phyloP scores from a whole-genome alignment of 129 eudicot genomes.

The Pseudognaphalium luteoalbum region DNA sequence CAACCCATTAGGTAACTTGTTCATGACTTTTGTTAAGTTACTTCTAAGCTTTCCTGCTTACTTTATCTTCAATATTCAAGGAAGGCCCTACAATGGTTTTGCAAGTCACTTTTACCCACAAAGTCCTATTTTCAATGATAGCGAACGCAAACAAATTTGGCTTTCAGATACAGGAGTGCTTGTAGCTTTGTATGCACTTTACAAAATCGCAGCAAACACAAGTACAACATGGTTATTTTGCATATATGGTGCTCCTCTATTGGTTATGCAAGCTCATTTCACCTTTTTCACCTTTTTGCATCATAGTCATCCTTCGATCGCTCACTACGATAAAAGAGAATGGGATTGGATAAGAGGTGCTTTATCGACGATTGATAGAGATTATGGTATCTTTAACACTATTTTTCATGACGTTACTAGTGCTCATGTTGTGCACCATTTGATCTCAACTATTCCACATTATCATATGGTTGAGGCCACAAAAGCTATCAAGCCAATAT shows the following conservation, averaged over 20 bases:
- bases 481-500: neutral
- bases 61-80: neutral
- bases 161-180: neutral
- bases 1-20: neutral
- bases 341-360: neutral
- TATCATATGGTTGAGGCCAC: neutral
- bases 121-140: neutral
- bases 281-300: neutral
- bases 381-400: neutral
- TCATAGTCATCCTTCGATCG: neutral
- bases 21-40: neutral
- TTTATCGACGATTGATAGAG: neutral
- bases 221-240: neutral
- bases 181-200: neutral
- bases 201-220: neutral
- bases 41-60: neutral
- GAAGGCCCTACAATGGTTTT: neutral
- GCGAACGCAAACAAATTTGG: neutral
- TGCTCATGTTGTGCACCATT: neutral
- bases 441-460: neutral
- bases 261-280: neutral
- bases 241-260: neutral
- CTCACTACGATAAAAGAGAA: neutral
- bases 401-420: neutral
- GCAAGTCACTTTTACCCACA: neutral